Conservation (phyloP, 1,139 yeast genomes). For the Lipomyces yarrowii region DNA sequence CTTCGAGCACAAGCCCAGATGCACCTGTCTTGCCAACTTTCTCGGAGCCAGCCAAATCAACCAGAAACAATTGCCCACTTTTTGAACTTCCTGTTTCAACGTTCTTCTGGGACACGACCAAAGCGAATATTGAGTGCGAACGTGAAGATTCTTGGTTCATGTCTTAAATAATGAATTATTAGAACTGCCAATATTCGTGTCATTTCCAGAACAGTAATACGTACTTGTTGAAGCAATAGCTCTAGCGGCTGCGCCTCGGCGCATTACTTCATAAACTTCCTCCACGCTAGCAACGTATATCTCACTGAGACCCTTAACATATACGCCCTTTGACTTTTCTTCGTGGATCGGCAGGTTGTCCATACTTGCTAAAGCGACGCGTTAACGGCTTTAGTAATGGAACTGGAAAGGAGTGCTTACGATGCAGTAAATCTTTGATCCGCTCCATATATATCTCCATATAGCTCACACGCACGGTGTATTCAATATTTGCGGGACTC, state of each 20-base stretch:
- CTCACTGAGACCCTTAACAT: constrained; percentile 68
- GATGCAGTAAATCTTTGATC: constrained; percentile 61
- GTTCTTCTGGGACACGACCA: constrained; percentile 63
- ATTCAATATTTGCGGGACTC: constrained; percentile 60
- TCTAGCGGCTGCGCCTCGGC: constrained; percentile 58
- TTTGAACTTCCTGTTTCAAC: constrained; percentile 59
- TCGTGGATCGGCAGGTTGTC: constrained; percentile 62
- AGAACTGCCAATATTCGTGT: not conserved
- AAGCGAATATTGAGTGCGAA: constrained; percentile 78
- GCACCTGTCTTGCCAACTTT: constrained; percentile 85
- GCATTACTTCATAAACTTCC: constrained; percentile 61
- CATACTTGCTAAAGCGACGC: constrained; percentile 27
- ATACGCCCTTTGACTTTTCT: constrained; percentile 64
- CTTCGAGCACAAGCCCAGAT: constrained; percentile 72
- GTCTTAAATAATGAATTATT: constrained; percentile 31
- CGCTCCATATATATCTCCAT: constrained; percentile 85
- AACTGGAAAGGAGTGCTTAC: constrained; percentile 13
- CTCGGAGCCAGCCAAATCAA: constrained; percentile 90
- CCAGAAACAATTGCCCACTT: constrained; percentile 70
- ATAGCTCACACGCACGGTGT: constrained; percentile 68
- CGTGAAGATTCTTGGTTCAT: constrained; percentile 80
- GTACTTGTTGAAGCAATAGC: constrained; percentile 59
- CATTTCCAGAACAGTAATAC: not conserved
- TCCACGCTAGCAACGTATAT: constrained; percentile 59
- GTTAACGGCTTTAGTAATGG: not conserved